These are phyloP conservation scores for Rostrohypoxylon terebratum DNA, from an alignment of 495 filamentous ascomycete species.

Conservation along the genomic window DNA sequence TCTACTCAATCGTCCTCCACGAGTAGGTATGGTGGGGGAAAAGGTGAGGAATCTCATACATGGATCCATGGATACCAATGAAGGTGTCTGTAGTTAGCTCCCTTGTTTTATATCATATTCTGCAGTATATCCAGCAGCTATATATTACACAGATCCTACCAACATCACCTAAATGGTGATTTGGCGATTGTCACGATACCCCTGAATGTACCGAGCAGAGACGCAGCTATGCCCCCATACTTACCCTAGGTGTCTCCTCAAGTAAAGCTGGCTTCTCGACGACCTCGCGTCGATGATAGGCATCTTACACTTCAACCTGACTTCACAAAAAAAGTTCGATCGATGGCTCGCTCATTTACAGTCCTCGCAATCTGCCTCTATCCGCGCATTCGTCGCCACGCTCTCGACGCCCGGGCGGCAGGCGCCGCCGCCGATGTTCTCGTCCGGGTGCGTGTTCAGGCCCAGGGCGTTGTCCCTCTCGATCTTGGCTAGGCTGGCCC, in stretches of 20 bases:
- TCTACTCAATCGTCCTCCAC: not conserved
- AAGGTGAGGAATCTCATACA: no score
- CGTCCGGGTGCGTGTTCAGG: slow-evolving; percentile 28
- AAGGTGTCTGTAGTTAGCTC: not conserved
- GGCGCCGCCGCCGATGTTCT: slow-evolving; percentile 32
- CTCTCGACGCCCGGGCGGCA: slow-evolving; percentile 28
- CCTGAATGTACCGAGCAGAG: not conserved
- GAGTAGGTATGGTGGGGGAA: not conserved
- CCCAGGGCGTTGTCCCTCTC: slow-evolving; percentile 26
- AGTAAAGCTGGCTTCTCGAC: not conserved
- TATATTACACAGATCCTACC: not conserved
- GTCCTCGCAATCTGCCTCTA: slow-evolving; percentile 42
- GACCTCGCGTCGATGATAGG: not conserved
- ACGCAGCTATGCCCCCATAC: not conserved
- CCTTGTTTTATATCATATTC: not conserved
- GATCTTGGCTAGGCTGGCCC: not conserved
- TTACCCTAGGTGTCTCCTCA: not conserved
- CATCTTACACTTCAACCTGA: not conserved
- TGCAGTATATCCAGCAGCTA: not conserved
- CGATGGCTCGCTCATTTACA: slow-evolving; percentile 27
- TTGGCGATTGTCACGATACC: not conserved
- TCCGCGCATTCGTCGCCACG: slow-evolving; percentile 20
- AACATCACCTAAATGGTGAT: not conserved
- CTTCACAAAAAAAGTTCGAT: not conserved
- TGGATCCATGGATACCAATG: no score